Base-by-base conservation (phyloP, 2,329 filamentous ascomycete species). In the Penicillium sp. region DNA sequence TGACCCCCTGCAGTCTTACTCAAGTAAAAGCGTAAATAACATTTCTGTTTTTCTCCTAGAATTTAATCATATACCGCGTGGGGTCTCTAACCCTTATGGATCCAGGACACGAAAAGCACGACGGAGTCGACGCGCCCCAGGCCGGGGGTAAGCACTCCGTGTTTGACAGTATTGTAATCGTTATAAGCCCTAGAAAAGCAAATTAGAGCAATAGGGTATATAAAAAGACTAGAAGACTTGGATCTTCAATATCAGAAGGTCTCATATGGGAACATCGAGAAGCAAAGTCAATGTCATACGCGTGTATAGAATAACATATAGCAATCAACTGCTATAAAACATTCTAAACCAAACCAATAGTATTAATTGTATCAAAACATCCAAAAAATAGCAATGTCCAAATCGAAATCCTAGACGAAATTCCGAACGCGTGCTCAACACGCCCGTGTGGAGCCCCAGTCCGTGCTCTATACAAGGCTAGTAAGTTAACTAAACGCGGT, bases 381-480 rank as follows among this genome's bases (percentile, higher is more conserved):
- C 29, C 29, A 29, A 41, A 51, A 35, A 48, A 48, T 48, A 27
- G 37, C 38, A 35, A 34, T 16, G 21, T 46, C 25, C 16, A 35
- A 35, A 35, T n/a, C 7, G 32, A 44, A 37, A 21, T 23, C 7
- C 27, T 8, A 21, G 42, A 65, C 63, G 63, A 29, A 29, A 29
- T 29, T 29, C 29, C 27, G n/a, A 49, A 65, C 63, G 63, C 62
- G 63, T 65, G 58, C 63, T 61, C 54, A 64, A 64, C 62, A 62
- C 60, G 59, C 37, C 37, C 8, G 18, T 37, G 62, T 65, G 62
- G 61, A 58, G 53, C 54, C 54, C 52, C 27, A 46, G 63, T 65
- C 63, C 61, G 63, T 65, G 63, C 63, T 62, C 60, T 65, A 64
- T 63, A 65, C 62, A 58, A 57, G 25, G 56, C 62, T 62, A 64